Evolutionary conservation across 2,329 filamentous ascomycete species (phyloP).

Genomic region (Colletotrichum plurivorum): DNA sequence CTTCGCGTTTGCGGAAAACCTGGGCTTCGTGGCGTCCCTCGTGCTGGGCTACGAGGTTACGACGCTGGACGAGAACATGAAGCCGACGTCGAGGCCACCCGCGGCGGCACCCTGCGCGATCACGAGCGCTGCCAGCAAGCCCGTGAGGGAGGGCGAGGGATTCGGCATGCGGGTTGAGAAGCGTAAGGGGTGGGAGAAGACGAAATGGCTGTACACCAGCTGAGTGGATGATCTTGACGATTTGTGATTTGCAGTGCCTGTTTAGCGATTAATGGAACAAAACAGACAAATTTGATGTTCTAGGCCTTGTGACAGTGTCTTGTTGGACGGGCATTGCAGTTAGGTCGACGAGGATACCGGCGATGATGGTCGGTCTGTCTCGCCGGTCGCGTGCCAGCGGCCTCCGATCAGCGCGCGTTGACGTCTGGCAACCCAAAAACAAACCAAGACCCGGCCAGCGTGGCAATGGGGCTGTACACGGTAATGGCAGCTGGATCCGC

Average conservation of each 20-base stretch:
- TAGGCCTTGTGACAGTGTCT: too few relatives aligned
- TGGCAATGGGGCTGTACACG: too few relatives aligned
- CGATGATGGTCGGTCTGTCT: background rate
- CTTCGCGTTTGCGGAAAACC: conserved; percentile 52
- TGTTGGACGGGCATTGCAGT: too few relatives aligned
- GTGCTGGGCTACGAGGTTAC: conserved; percentile 50
- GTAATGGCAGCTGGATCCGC: background rate
- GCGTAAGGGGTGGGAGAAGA: conserved; percentile 32
- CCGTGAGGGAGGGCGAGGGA: conserved; percentile 15
- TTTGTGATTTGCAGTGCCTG: background rate
- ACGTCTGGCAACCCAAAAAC: conserved; percentile 1
- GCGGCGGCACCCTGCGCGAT: conserved; percentile 2
- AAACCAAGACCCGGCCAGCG: too few relatives aligned
- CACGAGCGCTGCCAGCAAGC: conserved; percentile 6
- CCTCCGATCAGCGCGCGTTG: conserved; percentile 4
- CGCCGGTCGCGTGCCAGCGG: conserved; percentile 2
- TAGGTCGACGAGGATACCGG: background rate
- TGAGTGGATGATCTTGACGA: background rate
- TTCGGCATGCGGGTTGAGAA: conserved; percentile 25
- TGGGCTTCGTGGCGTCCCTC: conserved; percentile 48
- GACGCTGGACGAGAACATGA: conserved; percentile 25
- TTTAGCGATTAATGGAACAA: too few relatives aligned
- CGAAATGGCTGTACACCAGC: conserved; percentile 32
- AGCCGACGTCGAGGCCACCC: background rate
- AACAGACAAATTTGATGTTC: too few relatives aligned